Base-by-base conservation (phyloP, 176 grass and related monocot species). In the Oryza punctata region DNA sequence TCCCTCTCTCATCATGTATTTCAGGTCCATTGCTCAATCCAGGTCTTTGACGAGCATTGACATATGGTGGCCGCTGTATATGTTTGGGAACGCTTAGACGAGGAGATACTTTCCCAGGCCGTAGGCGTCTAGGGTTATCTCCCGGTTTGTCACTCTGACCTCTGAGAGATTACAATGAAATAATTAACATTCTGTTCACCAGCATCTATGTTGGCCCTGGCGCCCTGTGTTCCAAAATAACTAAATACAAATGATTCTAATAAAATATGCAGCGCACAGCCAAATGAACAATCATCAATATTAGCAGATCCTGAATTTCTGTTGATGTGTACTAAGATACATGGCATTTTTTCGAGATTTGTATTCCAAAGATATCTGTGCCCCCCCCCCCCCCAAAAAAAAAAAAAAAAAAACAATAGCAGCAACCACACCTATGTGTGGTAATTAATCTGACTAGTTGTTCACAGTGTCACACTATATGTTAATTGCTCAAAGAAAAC, bases 91-190 rank as follows among this genome's bases (percentile, higher is more conserved):
- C 81, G 23, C 65, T 91, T 68, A 98, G 83, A 74, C 80, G 84
- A 89, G 93, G 96, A 78, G 87, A 98, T 70, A 98, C 80, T 87
- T 95, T 90, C 69, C 93, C 96, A 72, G 91, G 96, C 83, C 5
- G 88, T 45, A 95, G 80, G 72, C 65, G 73, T 77, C 90, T 95
- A 79, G 68, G 86, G 19, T 95, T 95, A 82, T 84, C 88, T 81
- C 74, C 81, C 8, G 76, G 47, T 21, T 63, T 71, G 19, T 88
- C 96, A 78, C 87, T 91, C 74, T 63, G 67, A 77, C 73, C 90
- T 85, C 93, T 98, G 83, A 25, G 14, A 33, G 83, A 73, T 19
- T 83, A 41, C 54, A 66, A 49, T 15, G 77, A 83, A 82, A 82
- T 24, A 49, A 68, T 16, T n/a, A n/a, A 67, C 11, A 27, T 60